These are phyloP conservation scores for Pelagomonas calceolata DNA, from an alignment of 108 stramenopile species.

Conservation along the genomic window DNA sequence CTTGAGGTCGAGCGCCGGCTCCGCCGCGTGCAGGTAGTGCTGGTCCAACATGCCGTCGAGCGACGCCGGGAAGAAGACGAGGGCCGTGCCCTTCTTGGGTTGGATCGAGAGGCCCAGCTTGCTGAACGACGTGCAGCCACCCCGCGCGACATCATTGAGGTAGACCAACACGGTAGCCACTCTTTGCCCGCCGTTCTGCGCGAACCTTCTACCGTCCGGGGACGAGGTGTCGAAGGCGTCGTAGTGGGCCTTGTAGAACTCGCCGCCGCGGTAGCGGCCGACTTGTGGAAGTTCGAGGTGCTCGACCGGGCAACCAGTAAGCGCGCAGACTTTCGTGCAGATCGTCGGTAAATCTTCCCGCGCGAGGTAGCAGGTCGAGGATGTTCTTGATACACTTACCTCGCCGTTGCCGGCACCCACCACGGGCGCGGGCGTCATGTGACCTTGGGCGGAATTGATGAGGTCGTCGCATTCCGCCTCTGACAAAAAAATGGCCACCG, in stretches of 20 bases:
- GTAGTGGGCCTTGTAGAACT: conserved; percentile 71
- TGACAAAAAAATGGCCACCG: background rate
- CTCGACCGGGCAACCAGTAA: conserved; percentile 69
- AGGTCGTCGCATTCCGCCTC: conserved; percentile 2
- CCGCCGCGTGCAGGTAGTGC: conserved; percentile 73
- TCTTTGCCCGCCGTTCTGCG: conserved; percentile 79
- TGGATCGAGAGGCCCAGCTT: conserved; percentile 54
- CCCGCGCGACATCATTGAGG: conserved; percentile 73
- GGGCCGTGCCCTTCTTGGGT: conserved; percentile 67
- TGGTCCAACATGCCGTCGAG: conserved; percentile 77
- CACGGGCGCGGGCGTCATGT: conserved; percentile 27
- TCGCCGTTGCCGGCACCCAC: background rate
- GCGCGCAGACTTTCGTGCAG: conserved; percentile 51
- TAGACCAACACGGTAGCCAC: conserved; percentile 86
- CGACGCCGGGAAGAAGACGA: conserved; percentile 90
- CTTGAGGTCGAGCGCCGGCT: conserved; percentile 73
- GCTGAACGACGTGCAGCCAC: conserved; percentile 79
- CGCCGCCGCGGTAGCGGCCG: conserved; percentile 64
- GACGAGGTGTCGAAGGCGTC: conserved; percentile 77
- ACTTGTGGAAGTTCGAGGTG: conserved; percentile 85
- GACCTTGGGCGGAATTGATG: background rate
- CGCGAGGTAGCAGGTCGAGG: conserved; percentile 65
- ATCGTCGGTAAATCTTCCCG: conserved; percentile 67
- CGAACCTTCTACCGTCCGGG: conserved; percentile 64
- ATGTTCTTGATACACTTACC: conserved; percentile 56